phyloP scores from a whole-genome alignment of 2,329 filamentous ascomycete species.

The Graphilbum fragrans region DNA sequence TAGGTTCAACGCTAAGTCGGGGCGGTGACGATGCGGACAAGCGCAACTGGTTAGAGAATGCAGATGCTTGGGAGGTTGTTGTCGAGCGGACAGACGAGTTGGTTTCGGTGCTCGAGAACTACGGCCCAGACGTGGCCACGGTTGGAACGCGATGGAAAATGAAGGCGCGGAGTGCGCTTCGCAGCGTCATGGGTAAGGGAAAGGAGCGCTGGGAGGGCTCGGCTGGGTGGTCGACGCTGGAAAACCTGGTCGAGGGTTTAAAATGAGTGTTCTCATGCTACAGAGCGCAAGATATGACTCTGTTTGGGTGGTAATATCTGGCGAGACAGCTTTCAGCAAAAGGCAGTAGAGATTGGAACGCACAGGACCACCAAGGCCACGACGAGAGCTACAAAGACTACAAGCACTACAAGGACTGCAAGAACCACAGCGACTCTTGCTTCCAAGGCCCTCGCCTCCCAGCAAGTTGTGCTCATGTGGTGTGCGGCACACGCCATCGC shows the following conservation, averaged over 20 bases:
- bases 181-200: slow-evolving; percentile 71
- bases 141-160: slow-evolving; percentile 77
- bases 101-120: slow-evolving; percentile 72
- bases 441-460: no score
- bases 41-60: slow-evolving; percentile 44
- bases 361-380: no score
- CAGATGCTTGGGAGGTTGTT: slow-evolving; percentile 56
- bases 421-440: no score
- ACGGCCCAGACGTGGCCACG: slow-evolving; percentile 51
- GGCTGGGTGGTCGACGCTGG: slow-evolving; percentile 51
- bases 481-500: no score
- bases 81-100: slow-evolving; percentile 71
- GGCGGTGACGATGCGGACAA: slow-evolving; percentile 16
- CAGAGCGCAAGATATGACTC: no score
- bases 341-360: no score
- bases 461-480: no score
- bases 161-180: slow-evolving; percentile 74
- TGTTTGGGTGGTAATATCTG: no score
- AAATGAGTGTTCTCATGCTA: no score
- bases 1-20: slow-evolving; percentile 28
- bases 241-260: slow-evolving; percentile 13
- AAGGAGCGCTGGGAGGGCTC: slow-evolving; percentile 75
- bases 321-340: no score
- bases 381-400: no score
- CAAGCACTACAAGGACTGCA: no score